Conservation (phyloP, 805 yeast species). For the Kodamaea leandrae region DNA sequence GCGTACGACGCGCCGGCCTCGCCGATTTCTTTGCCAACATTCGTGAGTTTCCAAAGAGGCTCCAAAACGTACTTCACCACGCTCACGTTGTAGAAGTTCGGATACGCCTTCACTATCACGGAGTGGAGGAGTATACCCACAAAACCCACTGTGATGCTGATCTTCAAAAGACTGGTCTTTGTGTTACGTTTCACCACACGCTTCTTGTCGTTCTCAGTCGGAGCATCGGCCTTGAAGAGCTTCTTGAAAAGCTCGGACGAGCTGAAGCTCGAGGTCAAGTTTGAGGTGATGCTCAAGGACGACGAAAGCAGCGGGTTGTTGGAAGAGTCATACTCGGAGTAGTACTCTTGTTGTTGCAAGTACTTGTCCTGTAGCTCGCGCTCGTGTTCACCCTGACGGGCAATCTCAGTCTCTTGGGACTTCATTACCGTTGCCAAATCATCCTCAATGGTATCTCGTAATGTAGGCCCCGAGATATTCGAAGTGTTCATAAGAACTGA, state of each 20-base stretch:
- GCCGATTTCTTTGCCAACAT: not conserved
- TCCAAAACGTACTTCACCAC: not conserved
- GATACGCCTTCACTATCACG: slow-evolving; percentile 24
- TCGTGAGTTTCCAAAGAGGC: slow-evolving; percentile 6
- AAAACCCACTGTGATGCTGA: slow-evolving; percentile 39
- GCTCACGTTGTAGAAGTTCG: slow-evolving; percentile 11
- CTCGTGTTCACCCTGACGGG: slow-evolving; percentile 25
- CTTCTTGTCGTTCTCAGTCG: slow-evolving; percentile 14
- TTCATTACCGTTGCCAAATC: slow-evolving; percentile 7
- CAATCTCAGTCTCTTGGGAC: slow-evolving; percentile 35
- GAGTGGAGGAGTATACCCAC: slow-evolving; percentile 39
- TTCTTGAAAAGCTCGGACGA: slow-evolving; percentile 32
- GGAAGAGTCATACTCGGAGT: slow-evolving; percentile 13
- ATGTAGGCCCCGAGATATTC: slow-evolving; percentile 8
- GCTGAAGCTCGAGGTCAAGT: slow-evolving; percentile 28
- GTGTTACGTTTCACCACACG: slow-evolving; percentile 1
- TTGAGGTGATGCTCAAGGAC: slow-evolving; percentile 29
- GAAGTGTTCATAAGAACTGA: slow-evolving; percentile 39
- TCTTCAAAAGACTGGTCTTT: slow-evolving; percentile 22
- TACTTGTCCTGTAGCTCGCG: slow-evolving; percentile 22
- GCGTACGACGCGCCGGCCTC: not conserved
- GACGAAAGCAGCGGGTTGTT: slow-evolving; percentile 31
- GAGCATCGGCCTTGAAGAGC: slow-evolving; percentile 17
- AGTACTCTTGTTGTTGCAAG: slow-evolving; percentile 25
- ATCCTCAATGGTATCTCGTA: slow-evolving; percentile 7